Evolutionary conservation across 176 grass and related monocot species (phyloP).

Genomic region (Rhipidocladum racemiflorum): DNA sequence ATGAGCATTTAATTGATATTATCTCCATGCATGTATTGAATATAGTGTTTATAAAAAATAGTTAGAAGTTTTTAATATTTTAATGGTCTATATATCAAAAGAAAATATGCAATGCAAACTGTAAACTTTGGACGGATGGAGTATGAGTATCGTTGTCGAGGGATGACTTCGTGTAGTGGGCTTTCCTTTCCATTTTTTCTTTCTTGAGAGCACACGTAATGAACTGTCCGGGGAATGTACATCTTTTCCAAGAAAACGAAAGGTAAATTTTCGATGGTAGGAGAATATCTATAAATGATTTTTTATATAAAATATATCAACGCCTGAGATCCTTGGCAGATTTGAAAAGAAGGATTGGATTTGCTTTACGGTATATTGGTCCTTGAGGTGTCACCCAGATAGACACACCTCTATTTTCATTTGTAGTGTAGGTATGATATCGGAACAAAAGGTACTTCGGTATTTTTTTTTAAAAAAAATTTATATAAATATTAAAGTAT

Average conservation of each 20-base stretch:
- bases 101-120: no score
- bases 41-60: no score
- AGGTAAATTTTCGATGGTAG: neutral
- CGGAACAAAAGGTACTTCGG: no score
- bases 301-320: neutral
- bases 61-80: no score
- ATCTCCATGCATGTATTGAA: no score
- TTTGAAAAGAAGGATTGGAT: neutral
- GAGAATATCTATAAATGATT: neutral
- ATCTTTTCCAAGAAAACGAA: conserved; percentile 30
- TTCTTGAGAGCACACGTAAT: conserved; percentile 19
- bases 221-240: neutral
- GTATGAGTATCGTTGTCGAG: no score
- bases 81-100: no score
- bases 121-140: no score
- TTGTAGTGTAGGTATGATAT: neutral
- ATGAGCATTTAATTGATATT: no score
- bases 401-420: neutral
- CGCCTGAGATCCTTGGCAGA: neutral
- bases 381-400: conserved; percentile 11
- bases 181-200: conserved; percentile 18
- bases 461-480: no score
- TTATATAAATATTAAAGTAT: no score
- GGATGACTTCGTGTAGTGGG: conserved; percentile 27
- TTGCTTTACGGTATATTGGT: neutral